Evolutionary conservation across 768 basidiomycete genomes (phyloP).

Genomic region (Pholiota molesta): DNA sequence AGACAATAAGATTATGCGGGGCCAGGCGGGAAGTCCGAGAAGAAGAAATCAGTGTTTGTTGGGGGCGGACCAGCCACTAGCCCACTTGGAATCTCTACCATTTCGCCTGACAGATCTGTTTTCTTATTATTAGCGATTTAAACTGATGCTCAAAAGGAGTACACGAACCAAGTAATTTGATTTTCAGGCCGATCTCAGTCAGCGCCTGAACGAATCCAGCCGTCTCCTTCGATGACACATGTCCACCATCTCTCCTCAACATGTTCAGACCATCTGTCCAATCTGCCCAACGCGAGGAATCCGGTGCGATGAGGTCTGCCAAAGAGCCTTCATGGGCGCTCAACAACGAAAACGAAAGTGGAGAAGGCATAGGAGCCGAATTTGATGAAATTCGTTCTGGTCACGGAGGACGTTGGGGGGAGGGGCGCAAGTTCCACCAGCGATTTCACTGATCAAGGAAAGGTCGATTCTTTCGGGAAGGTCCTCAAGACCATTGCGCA

Average conservation of each 20-base stretch:
- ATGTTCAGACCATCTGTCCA: constrained; percentile 95
- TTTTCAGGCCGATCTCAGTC: constrained; percentile 91
- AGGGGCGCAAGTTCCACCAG: constrained; percentile 71
- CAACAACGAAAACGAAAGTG: constrained; percentile 77
- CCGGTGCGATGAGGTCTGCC: constrained; percentile 78
- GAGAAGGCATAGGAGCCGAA: constrained; percentile 58
- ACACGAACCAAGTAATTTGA: constrained; percentile 78
- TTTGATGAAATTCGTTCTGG: constrained; percentile 59
- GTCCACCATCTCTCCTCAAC: constrained; percentile 79
- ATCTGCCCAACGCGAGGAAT: constrained; percentile 83
- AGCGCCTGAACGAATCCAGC: constrained; percentile 84
- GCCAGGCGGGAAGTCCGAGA: constrained; percentile 55
- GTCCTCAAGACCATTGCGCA: constrained; percentile 83
- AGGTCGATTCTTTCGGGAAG: constrained; percentile 87
- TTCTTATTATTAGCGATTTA: constrained; percentile 4
- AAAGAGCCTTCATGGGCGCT: constrained; percentile 71
- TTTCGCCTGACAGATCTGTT: constrained; percentile 85
- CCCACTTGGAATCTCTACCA: constrained; percentile 85
- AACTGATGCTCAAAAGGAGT: background rate
- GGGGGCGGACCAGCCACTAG: constrained; percentile 80
- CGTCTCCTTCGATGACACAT: constrained; percentile 84
- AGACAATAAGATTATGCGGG: constrained; percentile 27
- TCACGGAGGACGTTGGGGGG: constrained; percentile 68
- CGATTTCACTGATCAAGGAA: constrained; percentile 76
- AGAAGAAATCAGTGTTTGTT: constrained; percentile 81